Conservation (phyloP, 2,329 filamentous ascomycete species). For the Periconia sp. region DNA sequence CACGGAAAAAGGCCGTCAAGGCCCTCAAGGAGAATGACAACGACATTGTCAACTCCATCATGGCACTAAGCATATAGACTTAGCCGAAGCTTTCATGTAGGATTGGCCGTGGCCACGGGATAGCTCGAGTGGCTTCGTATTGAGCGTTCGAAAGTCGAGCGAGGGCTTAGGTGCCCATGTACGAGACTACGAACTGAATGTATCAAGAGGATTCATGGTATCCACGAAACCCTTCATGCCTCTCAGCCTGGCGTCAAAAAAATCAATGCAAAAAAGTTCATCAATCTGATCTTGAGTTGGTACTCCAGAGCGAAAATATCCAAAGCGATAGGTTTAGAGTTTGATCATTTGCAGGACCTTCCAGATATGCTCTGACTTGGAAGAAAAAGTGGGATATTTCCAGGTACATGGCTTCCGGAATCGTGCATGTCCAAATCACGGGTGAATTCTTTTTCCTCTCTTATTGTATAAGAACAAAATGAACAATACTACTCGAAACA, state of each 20-base stretch:
- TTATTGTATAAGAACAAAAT: too few relatives aligned
- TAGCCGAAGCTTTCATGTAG: neutral
- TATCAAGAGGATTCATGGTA: conserved; percentile 3
- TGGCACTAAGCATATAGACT: conserved; percentile 72
- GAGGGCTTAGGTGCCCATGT: conserved; percentile 4
- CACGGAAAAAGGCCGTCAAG: conserved; percentile 97
- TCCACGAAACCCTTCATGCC: neutral
- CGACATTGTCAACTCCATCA: conserved; percentile 99
- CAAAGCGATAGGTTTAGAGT: too few relatives aligned
- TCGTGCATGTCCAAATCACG: too few relatives aligned
- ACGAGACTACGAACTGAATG: conserved; percentile 6
- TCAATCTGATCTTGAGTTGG: neutral
- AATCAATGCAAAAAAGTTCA: neutral
- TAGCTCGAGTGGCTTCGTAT: conserved; percentile 8
- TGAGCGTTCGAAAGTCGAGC: conserved; percentile 8
- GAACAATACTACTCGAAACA: too few relatives aligned
- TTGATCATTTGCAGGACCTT: too few relatives aligned
- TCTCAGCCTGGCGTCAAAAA: neutral
- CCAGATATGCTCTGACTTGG: too few relatives aligned
- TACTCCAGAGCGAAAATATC: too few relatives aligned
- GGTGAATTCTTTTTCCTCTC: too few relatives aligned
- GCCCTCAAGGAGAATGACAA: conserved; percentile 99
- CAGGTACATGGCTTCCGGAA: too few relatives aligned
- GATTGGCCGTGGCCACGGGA: neutral
- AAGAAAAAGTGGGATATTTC: too few relatives aligned